Evolutionary conservation across 345 rosid genomes (phyloP).

Genomic region (Aquilaria malaccensis): DNA sequence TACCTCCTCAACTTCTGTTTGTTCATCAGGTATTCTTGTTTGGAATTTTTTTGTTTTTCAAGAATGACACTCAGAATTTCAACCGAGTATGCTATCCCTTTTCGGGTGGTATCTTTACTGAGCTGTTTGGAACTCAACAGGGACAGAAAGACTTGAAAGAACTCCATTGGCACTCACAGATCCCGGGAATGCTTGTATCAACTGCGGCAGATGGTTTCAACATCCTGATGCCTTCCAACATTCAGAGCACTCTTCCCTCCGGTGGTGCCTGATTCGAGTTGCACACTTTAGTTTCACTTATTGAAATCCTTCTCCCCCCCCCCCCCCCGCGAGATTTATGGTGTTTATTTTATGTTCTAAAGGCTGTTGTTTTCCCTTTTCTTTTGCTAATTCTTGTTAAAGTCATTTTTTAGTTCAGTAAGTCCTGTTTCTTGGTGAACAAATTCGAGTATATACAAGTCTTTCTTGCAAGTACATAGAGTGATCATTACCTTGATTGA

Average conservation of each 20-base stretch:
- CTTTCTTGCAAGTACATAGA: too few relatives aligned
- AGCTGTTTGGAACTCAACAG: slow-evolving; percentile 24
- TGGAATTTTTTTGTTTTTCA: not conserved
- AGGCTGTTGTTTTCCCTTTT: too few relatives aligned
- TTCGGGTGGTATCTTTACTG: not conserved
- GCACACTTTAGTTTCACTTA: too few relatives aligned
- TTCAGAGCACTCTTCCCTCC: slow-evolving; percentile 78
- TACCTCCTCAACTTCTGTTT: slow-evolving; percentile 95
- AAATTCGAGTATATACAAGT: too few relatives aligned
- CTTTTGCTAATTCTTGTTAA: too few relatives aligned
- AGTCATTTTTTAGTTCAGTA: too few relatives aligned
- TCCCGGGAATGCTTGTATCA: slow-evolving; percentile 87
- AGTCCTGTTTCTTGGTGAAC: too few relatives aligned
- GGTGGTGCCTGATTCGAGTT: slow-evolving; percentile 20
- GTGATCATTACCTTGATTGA: too few relatives aligned
- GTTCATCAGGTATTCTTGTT: slow-evolving; percentile 66
- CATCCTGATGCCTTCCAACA: slow-evolving; percentile 89
- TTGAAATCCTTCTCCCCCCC: too few relatives aligned
- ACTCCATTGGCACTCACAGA: slow-evolving; percentile 89
- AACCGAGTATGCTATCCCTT: slow-evolving; percentile 1
- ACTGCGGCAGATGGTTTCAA: slow-evolving; percentile 86
- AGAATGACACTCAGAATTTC: not conserved
- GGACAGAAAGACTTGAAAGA: slow-evolving; percentile 95
- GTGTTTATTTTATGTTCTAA: too few relatives aligned
- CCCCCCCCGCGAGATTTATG: too few relatives aligned